These are phyloP conservation scores for Pseudocercospora ulei DNA, from an alignment of 2,329 filamentous ascomycete species.

Conservation along the genomic window DNA sequence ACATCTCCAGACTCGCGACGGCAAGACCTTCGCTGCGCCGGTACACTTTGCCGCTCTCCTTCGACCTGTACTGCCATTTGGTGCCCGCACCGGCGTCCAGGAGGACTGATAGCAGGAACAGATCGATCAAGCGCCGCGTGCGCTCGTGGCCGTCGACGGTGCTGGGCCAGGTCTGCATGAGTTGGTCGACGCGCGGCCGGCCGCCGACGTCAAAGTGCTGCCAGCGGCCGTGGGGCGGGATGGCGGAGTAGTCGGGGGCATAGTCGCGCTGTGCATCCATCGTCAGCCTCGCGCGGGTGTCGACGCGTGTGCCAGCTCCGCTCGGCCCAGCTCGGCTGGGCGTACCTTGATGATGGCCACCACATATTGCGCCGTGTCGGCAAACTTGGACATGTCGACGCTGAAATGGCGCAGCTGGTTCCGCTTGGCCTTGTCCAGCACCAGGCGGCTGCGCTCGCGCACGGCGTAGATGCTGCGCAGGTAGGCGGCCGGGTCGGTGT, in stretches of 20 bases:
- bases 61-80: slow-evolving; percentile 85
- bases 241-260: slow-evolving; percentile 57
- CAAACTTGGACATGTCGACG: slow-evolving; percentile 76
- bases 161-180: slow-evolving; percentile 59
- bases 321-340: background rate
- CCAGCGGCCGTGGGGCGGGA: slow-evolving; percentile 78
- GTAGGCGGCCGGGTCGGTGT: slow-evolving; percentile 79
- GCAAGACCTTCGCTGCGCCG: slow-evolving; percentile 80
- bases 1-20: slow-evolving; percentile 74
- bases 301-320: background rate
- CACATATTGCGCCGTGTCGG: slow-evolving; percentile 74
- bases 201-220: slow-evolving; percentile 79
- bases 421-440: slow-evolving; percentile 65
- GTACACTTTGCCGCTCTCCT: slow-evolving; percentile 74
- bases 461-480: slow-evolving; percentile 82
- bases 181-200: slow-evolving; percentile 60
- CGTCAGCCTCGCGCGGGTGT: background rate
- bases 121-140: slow-evolving; percentile 63
- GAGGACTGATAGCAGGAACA: slow-evolving; percentile 71
- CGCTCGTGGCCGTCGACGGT: slow-evolving; percentile 62
- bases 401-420: slow-evolving; percentile 78
- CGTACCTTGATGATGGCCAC: slow-evolving; percentile 87
- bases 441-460: slow-evolving; percentile 62
- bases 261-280: slow-evolving; percentile 52
- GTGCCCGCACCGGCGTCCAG: slow-evolving; percentile 83